A percentile compares a stretch with the other conserved stretches of the same genome.
Evolutionary conservation across 2,329 filamentous ascomycete genomes (phyloP).

Genomic region (Helotiales sp.): DNA sequence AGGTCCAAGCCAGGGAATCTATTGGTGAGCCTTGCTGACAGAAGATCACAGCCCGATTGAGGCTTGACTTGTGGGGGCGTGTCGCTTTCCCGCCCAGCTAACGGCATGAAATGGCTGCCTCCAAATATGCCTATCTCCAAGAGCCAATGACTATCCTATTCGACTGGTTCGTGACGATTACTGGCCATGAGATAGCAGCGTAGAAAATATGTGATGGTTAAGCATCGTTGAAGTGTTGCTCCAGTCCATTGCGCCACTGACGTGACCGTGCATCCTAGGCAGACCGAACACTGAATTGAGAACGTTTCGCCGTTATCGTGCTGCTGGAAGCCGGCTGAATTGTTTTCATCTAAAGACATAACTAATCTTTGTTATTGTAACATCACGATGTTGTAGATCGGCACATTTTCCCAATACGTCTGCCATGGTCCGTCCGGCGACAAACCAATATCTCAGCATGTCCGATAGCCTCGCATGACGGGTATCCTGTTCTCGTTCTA

Average conservation of each 20-base stretch:
- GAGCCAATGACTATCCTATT: neutral
- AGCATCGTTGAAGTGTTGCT: neutral
- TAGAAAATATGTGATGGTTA: neutral
- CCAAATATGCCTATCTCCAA: neutral
- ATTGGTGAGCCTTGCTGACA: conserved; percentile 19
- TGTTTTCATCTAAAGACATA: too few species aligned
- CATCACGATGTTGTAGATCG: too few species aligned
- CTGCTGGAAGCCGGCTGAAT: too few species aligned
- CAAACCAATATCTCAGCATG: too few species aligned
- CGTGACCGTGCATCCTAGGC: neutral
- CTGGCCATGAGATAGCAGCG: neutral
- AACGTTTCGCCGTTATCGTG: neutral
- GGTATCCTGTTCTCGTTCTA: too few species aligned
- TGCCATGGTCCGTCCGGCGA: too few species aligned
- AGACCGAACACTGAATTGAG: neutral
- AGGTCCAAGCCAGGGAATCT: neutral
- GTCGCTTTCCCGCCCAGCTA: neutral
- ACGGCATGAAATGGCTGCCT: neutral
- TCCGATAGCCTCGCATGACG: too few species aligned
- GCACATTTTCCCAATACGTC: too few species aligned
- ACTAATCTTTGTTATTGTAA: too few species aligned
- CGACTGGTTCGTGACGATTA: neutral
- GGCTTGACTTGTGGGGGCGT: conserved; percentile 4
- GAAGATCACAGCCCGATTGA: conserved; percentile 4
- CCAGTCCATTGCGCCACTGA: neutral